Conservation (phyloP, 805 yeast species). For the Nakazawaea anatomiae region DNA sequence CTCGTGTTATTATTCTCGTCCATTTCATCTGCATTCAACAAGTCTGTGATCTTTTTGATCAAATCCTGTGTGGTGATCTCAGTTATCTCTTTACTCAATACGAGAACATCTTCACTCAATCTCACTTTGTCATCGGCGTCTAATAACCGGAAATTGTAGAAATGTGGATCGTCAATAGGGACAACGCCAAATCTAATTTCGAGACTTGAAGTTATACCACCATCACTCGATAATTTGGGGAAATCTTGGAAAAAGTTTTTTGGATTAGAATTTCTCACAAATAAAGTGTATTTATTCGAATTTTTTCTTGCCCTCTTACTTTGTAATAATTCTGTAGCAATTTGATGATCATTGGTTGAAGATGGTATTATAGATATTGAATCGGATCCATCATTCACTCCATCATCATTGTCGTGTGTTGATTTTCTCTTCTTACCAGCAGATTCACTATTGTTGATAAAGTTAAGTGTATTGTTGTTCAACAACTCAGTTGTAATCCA, state of each 20-base stretch:
- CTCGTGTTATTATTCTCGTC: not conserved
- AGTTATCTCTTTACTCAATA: slow-evolving; percentile 1
- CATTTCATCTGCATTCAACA: not conserved
- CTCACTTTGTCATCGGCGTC: not conserved
- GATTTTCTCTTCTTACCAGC: no score
- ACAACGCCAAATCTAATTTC: not conserved
- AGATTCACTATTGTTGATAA: not conserved
- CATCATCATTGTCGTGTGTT: not conserved
- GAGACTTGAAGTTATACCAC: not conserved
- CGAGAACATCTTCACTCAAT: slow-evolving; percentile 1
- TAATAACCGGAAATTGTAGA: slow-evolving; percentile 3
- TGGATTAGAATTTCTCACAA: slow-evolving; percentile 2
- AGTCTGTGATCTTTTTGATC: slow-evolving; percentile 1
- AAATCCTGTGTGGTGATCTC: slow-evolving; percentile 4
- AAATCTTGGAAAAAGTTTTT: slow-evolving; percentile 4
- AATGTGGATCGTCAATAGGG: not conserved
- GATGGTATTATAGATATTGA: not conserved
- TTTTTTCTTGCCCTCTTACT: slow-evolving; percentile 1
- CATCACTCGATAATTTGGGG: slow-evolving; percentile 4
- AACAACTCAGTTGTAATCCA: slow-evolving; percentile 3
- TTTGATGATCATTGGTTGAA: not conserved
- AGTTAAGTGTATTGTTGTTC: not conserved
- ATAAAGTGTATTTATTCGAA: not conserved
- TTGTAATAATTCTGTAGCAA: slow-evolving; percentile 1
- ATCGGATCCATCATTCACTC: not conserved